Conservation (phyloP, 768 basidiomycete genomes). For the Podaxis carcinomalis region DNA sequence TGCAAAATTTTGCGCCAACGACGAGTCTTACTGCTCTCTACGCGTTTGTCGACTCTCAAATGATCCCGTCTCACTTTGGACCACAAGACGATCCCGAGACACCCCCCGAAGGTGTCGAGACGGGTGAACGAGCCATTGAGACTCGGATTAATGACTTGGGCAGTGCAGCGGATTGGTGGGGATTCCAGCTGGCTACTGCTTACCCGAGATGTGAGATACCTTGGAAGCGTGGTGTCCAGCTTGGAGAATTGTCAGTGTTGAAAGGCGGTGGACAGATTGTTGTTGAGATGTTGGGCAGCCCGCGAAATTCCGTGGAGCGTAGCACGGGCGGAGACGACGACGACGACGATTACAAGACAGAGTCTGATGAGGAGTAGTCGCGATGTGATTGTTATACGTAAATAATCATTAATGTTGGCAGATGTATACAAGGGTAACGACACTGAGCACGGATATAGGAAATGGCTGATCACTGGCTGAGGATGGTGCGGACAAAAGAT, state of each 20-base stretch:
- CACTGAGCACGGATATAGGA: conserved; percentile 3
- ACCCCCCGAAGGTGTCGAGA: conserved; percentile 34
- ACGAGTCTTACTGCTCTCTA: conserved; percentile 64
- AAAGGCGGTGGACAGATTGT: conserved; percentile 62
- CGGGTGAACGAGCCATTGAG: conserved; percentile 32
- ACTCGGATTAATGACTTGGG: conserved; percentile 18
- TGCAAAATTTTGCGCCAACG: conserved; percentile 47
- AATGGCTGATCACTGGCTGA: conserved; percentile 59
- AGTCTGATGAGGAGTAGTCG: conserved; percentile 27
- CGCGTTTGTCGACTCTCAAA: conserved; percentile 63
- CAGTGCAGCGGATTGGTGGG: conserved; percentile 54
- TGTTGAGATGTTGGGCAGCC: conserved; percentile 41
- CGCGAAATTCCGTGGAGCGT: conserved; percentile 10
- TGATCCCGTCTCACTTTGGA: conserved; percentile 38
- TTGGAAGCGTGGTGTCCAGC: conserved; percentile 35
- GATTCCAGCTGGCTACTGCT: conserved; percentile 62
- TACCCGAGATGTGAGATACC: conserved; percentile 68
- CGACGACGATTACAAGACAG: conserved; percentile 56
- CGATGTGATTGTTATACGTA: not conserved
- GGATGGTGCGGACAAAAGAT: conserved; percentile 91
- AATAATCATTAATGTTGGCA: conserved; percentile 7
- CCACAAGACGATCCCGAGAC: conserved; percentile 36
- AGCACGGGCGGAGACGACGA: conserved; percentile 24
- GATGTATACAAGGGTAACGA: not conserved
- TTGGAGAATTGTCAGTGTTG: conserved; percentile 45